Evolutionary conservation across 2,329 filamentous ascomycete genomes (phyloP).

Genomic region (Thielaviopsis euricoi): DNA sequence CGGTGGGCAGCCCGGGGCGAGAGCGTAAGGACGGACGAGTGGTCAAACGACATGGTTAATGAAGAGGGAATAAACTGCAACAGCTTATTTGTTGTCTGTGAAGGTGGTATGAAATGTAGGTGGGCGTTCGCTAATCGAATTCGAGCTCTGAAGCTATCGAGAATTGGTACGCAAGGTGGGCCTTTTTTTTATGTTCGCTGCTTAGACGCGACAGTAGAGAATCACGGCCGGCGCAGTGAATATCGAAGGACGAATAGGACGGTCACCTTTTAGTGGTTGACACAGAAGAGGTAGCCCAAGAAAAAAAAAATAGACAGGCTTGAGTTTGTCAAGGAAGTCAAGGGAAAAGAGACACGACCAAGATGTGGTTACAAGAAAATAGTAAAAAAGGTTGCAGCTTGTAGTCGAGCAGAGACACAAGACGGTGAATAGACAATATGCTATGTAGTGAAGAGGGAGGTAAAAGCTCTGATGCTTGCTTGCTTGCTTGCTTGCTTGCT

Average conservation of each 20-base stretch:
- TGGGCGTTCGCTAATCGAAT: not conserved
- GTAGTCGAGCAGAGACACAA: not conserved
- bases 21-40: slow-evolving; percentile 27
- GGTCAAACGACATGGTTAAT: slow-evolving; percentile 10
- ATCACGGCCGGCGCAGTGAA: not conserved
- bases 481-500: not conserved
- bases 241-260: not conserved
- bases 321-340: not conserved
- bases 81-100: not conserved
- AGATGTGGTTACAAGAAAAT: not conserved
- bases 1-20: slow-evolving; percentile 27
- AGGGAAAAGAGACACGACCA: not conserved
- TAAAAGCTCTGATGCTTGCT: not conserved
- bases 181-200: not conserved
- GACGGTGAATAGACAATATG: not conserved
- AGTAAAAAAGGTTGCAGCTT: not conserved
- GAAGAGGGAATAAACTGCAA: not conserved
- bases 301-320: not conserved
- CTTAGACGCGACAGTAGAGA: not conserved
- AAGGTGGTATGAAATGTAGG: not conserved
- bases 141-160: not conserved
- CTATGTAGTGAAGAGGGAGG: not conserved
- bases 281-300: not conserved
- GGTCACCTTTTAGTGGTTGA: not conserved
- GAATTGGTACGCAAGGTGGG: not conserved